These are phyloP conservation scores for Penicillium cataractarum DNA, from an alignment of 495 filamentous ascomycete genomes.

Conservation along the genomic window DNA sequence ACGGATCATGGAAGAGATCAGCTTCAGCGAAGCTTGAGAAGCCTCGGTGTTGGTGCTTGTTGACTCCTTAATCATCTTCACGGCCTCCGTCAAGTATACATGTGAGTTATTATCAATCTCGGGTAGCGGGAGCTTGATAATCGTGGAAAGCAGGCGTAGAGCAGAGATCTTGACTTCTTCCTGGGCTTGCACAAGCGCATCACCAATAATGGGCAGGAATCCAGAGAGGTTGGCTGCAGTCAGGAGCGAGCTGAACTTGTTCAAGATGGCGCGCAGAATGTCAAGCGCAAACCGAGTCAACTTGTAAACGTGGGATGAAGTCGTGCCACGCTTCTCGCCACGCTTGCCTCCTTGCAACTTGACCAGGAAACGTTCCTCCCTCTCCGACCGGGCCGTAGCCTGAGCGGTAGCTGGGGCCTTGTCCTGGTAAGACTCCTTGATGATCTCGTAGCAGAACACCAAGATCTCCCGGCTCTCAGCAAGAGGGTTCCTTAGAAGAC, in stretches of 20 bases:
- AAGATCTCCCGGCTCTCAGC: conserved; percentile 76
- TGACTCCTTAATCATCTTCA: conserved; percentile 76
- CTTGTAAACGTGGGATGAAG: conserved; percentile 79
- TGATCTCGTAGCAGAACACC: conserved; percentile 91
- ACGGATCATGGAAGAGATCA: conserved; percentile 81
- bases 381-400: conserved; percentile 54
- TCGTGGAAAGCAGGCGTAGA: conserved; percentile 77
- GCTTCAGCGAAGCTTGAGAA: conserved; percentile 82
- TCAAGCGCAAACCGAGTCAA: conserved; percentile 85
- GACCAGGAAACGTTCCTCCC: conserved; percentile 73
- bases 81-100: conserved; percentile 81
- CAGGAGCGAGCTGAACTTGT: conserved; percentile 77
- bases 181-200: conserved; percentile 76
- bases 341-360: conserved; percentile 73
- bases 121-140: conserved; percentile 81
- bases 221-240: conserved; percentile 77
- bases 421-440: conserved; percentile 78
- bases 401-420: conserved; percentile 33
- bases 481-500: conserved; percentile 76
- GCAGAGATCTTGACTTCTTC: conserved; percentile 90
- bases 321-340: conserved; percentile 61
- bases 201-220: conserved; percentile 86
- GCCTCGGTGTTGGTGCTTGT: conserved; percentile 78
- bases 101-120: conserved; percentile 67
- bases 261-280: conserved; percentile 75